These are phyloP conservation scores for Aspergillus pseudoterreus DNA, from an alignment of 2,329 filamentous ascomycete species.

Conservation along the genomic window DNA sequence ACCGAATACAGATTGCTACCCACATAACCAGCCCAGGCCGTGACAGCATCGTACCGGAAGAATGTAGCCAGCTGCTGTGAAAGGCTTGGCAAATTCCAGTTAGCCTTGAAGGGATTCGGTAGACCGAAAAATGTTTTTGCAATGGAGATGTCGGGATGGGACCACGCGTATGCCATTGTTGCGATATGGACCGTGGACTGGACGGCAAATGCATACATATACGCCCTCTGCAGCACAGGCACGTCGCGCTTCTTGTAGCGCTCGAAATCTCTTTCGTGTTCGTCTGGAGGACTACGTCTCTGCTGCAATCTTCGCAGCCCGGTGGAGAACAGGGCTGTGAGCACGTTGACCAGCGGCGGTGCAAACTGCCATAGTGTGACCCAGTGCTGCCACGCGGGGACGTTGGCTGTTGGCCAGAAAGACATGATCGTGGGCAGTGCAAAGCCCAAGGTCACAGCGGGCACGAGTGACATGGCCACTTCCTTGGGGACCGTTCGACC, in stretches of 20 bases:
- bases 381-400: background rate
- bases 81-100: background rate
- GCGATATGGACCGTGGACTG: background rate
- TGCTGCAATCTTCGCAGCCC: background rate
- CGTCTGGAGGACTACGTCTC: background rate
- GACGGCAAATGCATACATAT: background rate
- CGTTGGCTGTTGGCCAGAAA: background rate
- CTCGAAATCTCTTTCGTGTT: background rate
- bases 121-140: background rate
- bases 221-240: background rate
- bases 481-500: background rate
- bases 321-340: background rate
- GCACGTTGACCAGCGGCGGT: background rate
- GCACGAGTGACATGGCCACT: background rate
- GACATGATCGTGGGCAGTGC: background rate
- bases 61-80: background rate
- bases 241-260: background rate
- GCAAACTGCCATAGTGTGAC: background rate
- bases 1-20: background rate
- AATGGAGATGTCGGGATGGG: background rate
- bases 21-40: background rate
- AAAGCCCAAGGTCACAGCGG: background rate
- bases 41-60: conserved; percentile 1
- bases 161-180: conserved; percentile 1
- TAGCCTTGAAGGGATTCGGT: background rate